Percentiles rank a stretch among this genome's conserved stretches.
These are phyloP conservation scores for Epichloe aotearoae DNA, from an alignment of 2,329 filamentous ascomycete genomes.

Conservation along the genomic window DNA sequence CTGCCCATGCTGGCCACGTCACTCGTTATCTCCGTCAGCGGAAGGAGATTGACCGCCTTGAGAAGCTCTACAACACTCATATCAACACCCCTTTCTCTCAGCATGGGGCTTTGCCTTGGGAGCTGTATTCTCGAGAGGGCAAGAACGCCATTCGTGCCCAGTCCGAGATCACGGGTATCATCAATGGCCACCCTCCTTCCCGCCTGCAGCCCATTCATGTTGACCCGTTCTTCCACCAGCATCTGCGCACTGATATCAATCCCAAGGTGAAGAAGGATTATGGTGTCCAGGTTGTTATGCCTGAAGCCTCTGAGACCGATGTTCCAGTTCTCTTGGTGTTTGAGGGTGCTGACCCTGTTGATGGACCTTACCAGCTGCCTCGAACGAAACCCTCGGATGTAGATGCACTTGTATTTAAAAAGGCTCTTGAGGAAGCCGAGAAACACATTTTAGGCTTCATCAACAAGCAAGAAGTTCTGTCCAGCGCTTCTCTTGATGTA, in stretches of 20 bases:
- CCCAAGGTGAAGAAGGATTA: slow-evolving; percentile 52
- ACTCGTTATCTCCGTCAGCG: slow-evolving; percentile 79
- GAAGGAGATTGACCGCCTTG: slow-evolving; percentile 68
- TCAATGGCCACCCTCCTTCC: slow-evolving; percentile 60
- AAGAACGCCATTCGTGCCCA: slow-evolving; percentile 71
- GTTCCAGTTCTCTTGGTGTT: slow-evolving; percentile 60
- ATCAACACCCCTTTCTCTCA: slow-evolving; percentile 66
- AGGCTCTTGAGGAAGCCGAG: slow-evolving; percentile 41
- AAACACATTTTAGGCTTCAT: slow-evolving; percentile 45
- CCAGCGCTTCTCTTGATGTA: slow-evolving; percentile 39
- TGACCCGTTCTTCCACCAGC: slow-evolving; percentile 68
- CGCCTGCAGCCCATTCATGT: slow-evolving; percentile 54
- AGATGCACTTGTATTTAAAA: slow-evolving; percentile 40
- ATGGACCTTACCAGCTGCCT: slow-evolving; percentile 39
- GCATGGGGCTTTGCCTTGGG: slow-evolving; percentile 65
- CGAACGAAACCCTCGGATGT: slow-evolving; percentile 36
- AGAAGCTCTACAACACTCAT: slow-evolving; percentile 68
- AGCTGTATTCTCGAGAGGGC: slow-evolving; percentile 74
- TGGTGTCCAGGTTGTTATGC: slow-evolving; percentile 62
- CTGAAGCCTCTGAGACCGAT: slow-evolving; percentile 45
- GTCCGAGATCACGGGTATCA: slow-evolving; percentile 59
- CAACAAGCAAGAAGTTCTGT: slow-evolving; percentile 43
- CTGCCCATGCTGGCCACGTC: slow-evolving; percentile 70
- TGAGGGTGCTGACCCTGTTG: slow-evolving; percentile 45
- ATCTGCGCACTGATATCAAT: slow-evolving; percentile 52